Evolutionary conservation across 2,329 filamentous ascomycete genomes (phyloP).

Genomic region (Triangularia verruculosa): DNA sequence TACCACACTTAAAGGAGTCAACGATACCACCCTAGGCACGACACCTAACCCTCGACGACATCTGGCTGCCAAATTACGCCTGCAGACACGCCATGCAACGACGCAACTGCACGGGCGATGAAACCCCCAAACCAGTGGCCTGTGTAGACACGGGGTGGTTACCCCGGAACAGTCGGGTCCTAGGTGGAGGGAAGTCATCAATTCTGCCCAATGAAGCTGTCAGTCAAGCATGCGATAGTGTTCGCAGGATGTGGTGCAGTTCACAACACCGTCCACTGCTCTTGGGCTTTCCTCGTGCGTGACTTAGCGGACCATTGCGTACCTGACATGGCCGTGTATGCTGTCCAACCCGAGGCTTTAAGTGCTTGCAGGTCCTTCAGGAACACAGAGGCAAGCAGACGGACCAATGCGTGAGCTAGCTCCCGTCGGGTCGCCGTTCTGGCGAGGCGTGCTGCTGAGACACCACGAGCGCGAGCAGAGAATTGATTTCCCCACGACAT

Average conservation of each 20-base stretch:
- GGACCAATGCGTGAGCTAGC: slow-evolving; percentile 10
- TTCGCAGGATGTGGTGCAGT: slow-evolving; percentile 3
- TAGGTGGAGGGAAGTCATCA: not conserved
- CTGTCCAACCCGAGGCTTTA: slow-evolving; percentile 18
- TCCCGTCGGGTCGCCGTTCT: slow-evolving; percentile 5
- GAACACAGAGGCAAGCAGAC: not conserved
- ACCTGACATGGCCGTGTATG: slow-evolving; percentile 24
- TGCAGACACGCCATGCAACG: slow-evolving; percentile 18
- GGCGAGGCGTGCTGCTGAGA: not conserved
- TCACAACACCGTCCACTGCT: not conserved
- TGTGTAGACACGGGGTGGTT: slow-evolving; percentile 16
- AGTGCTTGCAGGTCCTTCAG: slow-evolving; percentile 18
- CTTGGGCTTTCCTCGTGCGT: not conserved
- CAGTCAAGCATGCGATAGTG: slow-evolving; percentile 6
- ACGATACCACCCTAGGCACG: slow-evolving; percentile 4
- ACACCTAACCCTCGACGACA: slow-evolving; percentile 8
- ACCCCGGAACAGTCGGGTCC: slow-evolving; percentile 13
- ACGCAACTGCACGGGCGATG: slow-evolving; percentile 11
- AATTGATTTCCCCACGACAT: not conserved
- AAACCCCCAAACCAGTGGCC: slow-evolving; percentile 11
- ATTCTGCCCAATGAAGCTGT: slow-evolving; percentile 4
- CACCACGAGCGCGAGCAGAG: not conserved
- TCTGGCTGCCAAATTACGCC: slow-evolving; percentile 1
- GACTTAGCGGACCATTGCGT: not conserved
- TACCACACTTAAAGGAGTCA: slow-evolving; percentile 1